phyloP scores from a whole-genome alignment of 345 rosid genomes.

The Syzygium oleosum region DNA sequence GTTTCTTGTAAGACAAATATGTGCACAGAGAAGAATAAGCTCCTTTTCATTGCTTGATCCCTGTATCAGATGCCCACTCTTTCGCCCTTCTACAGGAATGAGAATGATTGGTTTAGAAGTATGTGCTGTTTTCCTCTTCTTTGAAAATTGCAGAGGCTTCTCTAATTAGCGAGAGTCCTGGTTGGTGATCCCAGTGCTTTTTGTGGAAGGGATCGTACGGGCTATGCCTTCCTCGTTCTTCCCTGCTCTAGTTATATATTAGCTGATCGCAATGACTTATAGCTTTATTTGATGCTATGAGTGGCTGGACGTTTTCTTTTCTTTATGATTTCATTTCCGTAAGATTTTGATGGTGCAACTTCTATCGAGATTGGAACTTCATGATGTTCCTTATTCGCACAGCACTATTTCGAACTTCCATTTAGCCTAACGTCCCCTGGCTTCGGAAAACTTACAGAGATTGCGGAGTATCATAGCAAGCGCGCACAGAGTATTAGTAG shows the following conservation, averaged over 20 bases:
- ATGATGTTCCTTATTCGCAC: fast-evolving
- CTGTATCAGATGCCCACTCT: neutral
- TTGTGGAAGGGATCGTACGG: neutral
- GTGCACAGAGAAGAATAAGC: neutral
- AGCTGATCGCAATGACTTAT: neutral
- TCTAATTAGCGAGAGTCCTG: neutral
- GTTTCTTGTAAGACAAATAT: neutral
- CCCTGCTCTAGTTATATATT: neutral
- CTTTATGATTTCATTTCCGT: neutral
- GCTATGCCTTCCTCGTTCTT: neutral
- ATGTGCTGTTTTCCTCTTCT: neutral
- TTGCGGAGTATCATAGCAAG: neutral
- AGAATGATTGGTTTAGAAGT: neutral
- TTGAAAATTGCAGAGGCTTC: neutral
- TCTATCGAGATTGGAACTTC: neutral
- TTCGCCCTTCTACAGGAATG: neutral
- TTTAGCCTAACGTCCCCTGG: neutral
- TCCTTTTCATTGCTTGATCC: neutral
- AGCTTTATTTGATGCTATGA: neutral
- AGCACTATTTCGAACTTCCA: neutral
- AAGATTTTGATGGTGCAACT: neutral
- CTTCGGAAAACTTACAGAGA: neutral
- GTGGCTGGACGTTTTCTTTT: neutral
- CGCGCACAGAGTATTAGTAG: neutral
- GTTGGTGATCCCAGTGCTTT: neutral